phyloP scores from a whole-genome alignment of 768 basidiomycete genomes.

The Kwoniella bestiolae region DNA sequence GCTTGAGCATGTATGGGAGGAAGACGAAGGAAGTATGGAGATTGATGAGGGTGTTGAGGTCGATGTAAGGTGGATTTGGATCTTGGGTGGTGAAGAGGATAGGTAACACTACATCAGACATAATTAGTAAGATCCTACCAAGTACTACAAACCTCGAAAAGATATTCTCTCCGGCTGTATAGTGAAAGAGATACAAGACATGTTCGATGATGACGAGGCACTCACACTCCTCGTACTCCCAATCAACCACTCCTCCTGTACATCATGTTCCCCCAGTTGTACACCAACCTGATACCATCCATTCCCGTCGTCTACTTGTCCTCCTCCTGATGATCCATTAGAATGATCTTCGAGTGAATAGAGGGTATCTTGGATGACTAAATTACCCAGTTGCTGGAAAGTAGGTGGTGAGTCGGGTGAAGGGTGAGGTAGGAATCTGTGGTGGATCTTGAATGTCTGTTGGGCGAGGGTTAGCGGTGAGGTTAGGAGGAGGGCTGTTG shows the following conservation, averaged over 20 bases:
- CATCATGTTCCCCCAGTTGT: slow-evolving; percentile 9
- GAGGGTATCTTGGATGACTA: neutral
- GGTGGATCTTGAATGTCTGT: slow-evolving; percentile 12
- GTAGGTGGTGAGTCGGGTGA: neutral
- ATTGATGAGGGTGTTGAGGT: neutral
- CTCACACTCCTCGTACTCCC: slow-evolving; percentile 36
- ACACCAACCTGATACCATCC: slow-evolving; percentile 47
- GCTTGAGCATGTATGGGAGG: neutral
- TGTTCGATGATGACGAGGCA: too few species aligned
- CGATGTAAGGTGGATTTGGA: slow-evolving; percentile 3
- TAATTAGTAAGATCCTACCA: neutral
- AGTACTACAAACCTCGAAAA: neutral
- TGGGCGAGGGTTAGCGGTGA: neutral
- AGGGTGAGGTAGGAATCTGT: slow-evolving; percentile 20
- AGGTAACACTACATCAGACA: slow-evolving; percentile 7
- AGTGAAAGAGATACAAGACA: too few species aligned
- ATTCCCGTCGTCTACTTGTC: slow-evolving; percentile 16
- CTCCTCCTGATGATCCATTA: neutral
- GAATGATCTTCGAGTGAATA: neutral
- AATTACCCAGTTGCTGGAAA: slow-evolving; percentile 5
- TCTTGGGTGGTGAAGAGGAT: slow-evolving; percentile 13
- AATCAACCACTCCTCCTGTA: slow-evolving; percentile 27
- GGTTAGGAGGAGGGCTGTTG: neutral
- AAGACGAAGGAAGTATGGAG: neutral
- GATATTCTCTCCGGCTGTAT: too few species aligned